Percentiles rank a stretch among this genome's conserved stretches.
phyloP scores from a whole-genome alignment of 371 early-diverging fungal species.

The Syncephalastrum sp. region DNA sequence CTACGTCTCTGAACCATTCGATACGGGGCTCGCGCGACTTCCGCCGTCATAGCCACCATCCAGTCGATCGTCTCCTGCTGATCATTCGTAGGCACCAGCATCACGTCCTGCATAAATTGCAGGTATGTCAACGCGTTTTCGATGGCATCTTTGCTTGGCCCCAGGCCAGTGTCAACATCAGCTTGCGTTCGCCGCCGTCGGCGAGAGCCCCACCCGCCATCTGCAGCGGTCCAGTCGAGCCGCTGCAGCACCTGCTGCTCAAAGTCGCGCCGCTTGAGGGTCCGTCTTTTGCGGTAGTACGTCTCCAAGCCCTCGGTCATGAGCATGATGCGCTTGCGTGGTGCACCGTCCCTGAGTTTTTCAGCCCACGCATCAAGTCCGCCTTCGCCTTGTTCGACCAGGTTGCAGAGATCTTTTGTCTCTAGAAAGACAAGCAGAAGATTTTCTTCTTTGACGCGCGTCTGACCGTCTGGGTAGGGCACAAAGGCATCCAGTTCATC shows the following conservation, averaged over 20 bases:
- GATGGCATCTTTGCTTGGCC: conserved; percentile 26
- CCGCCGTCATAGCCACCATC: conserved; percentile 56
- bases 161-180: conserved; percentile 2
- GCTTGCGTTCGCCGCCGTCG: conserved; percentile 8
- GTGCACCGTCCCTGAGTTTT: conserved; percentile 11
- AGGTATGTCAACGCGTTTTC: conserved; percentile 42
- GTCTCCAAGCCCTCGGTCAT: conserved; percentile 56
- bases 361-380: conserved; percentile 22
- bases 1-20: background rate
- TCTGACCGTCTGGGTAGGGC: conserved; percentile 30
- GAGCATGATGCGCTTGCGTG: conserved; percentile 29
- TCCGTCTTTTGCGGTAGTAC: conserved; percentile 45
- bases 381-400: conserved; percentile 18
- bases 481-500: conserved; percentile 39
- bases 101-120: conserved; percentile 45
- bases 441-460: conserved; percentile 37
- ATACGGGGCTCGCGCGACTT: conserved; percentile 44
- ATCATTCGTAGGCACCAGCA: conserved; percentile 43
- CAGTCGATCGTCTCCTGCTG: conserved; percentile 52
- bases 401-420: conserved; percentile 27
- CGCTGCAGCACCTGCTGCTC: conserved; percentile 31
- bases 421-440: conserved; percentile 44
- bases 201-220: conserved; percentile 3
- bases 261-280: conserved; percentile 34
- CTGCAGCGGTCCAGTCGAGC: conserved; percentile 12